Conservation (phyloP, 129 eudicot genomes). For the Flaveria ramosissima region DNA sequence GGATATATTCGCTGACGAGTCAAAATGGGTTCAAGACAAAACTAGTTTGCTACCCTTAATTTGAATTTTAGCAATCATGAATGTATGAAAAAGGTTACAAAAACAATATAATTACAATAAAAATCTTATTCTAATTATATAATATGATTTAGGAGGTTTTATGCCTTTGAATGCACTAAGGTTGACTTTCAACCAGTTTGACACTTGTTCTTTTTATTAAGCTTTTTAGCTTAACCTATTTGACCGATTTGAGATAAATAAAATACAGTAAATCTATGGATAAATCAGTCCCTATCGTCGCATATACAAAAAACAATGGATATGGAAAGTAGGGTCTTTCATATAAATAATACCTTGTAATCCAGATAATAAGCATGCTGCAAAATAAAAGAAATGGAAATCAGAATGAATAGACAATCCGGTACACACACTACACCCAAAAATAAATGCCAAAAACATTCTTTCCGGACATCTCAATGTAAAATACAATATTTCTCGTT, state of each 20-base stretch:
- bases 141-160: not conserved
- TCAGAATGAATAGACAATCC: slow-evolving; percentile 9
- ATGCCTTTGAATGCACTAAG: not conserved
- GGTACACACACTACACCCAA: slow-evolving; percentile 3
- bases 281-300: not conserved
- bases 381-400: slow-evolving; percentile 39
- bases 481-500: not conserved
- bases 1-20: not conserved
- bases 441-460: not conserved
- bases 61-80: not conserved
- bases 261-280: not conserved
- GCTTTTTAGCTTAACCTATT: not conserved
- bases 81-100: not conserved
- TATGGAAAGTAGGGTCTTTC: not conserved
- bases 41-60: not conserved
- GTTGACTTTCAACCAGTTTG: not conserved
- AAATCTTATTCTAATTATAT: not conserved
- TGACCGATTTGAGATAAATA: not conserved
- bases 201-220: not conserved
- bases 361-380: slow-evolving; percentile 99
- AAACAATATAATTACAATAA: not conserved
- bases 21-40: not conserved
- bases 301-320: not conserved
- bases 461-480: slow-evolving; percentile 6
- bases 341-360: slow-evolving; percentile 57